Evolutionary conservation across 2,329 filamentous ascomycete species (phyloP).

Genomic region (Exophiala spinifera): DNA sequence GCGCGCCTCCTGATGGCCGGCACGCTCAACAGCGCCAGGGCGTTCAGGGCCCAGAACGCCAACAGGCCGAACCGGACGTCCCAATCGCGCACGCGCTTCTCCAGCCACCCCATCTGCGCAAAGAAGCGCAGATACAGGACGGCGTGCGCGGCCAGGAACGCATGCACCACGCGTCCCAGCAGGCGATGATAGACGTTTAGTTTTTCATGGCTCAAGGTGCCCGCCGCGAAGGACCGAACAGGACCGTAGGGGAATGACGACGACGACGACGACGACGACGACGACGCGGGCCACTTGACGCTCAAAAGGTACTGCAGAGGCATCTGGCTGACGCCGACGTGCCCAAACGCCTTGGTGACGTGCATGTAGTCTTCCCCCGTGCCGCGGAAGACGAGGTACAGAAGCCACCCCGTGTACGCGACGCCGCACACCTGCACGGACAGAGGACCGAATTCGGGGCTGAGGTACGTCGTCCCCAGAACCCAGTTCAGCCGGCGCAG

Average conservation of each 20-base stretch:
- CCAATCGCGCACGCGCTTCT: slow-evolving; percentile 53
- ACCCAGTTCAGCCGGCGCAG: slow-evolving; percentile 20
- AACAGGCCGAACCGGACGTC: slow-evolving; percentile 58
- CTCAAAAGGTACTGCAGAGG: slow-evolving; percentile 59
- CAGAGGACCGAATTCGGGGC: slow-evolving; percentile 25
- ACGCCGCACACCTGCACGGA: slow-evolving; percentile 19
- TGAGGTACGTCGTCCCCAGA: slow-evolving; percentile 20
- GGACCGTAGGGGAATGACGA: no score
- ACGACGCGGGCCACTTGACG: slow-evolving; percentile 34
- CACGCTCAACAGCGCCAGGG: slow-evolving; percentile 50
- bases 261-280: no score
- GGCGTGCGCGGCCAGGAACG: slow-evolving; percentile 52
- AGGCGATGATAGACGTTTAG: slow-evolving; percentile 58
- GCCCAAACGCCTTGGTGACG: slow-evolving; percentile 60
- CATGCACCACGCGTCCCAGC: slow-evolving; percentile 54
- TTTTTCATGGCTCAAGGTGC: slow-evolving; percentile 50
- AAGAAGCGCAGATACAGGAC: slow-evolving; percentile 59
- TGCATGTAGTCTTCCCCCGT: slow-evolving; percentile 55
- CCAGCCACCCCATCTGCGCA: slow-evolving; percentile 48
- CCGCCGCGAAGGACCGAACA: no score
- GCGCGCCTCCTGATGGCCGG: slow-evolving; percentile 45
- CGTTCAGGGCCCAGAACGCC: slow-evolving; percentile 44
- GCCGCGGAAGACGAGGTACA: slow-evolving; percentile 20
- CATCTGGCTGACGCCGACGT: slow-evolving; percentile 58
- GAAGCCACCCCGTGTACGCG: slow-evolving; percentile 24